Conservation (phyloP, 257 asterid species). For the Henckelia pumila region DNA sequence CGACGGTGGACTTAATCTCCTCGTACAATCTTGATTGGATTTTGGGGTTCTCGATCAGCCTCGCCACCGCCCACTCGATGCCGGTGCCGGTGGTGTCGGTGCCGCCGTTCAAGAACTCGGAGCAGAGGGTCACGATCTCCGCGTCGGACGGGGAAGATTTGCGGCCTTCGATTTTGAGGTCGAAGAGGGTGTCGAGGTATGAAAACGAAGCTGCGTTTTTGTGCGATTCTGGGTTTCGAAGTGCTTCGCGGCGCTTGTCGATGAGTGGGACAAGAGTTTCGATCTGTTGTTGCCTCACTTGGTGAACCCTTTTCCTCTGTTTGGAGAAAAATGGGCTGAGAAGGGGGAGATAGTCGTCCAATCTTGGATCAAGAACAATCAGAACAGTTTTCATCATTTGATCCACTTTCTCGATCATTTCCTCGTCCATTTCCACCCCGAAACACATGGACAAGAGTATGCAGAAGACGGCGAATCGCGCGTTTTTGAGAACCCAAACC, state of each 20-base stretch:
- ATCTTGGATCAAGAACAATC: slow-evolving; percentile 66
- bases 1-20: slow-evolving; percentile 54
- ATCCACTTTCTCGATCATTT: slow-evolving; percentile 58
- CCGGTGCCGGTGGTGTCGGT: slow-evolving; percentile 94
- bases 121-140: slow-evolving; percentile 71
- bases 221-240: slow-evolving; percentile 51
- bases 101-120: slow-evolving; percentile 87
- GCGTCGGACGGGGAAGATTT: slow-evolving; percentile 54
- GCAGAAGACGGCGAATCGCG: slow-evolving; percentile 68
- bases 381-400: slow-evolving; percentile 66
- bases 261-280: slow-evolving; percentile 64
- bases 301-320: slow-evolving; percentile 52
- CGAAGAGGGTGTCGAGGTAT: slow-evolving; percentile 74
- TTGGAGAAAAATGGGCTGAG: slow-evolving; percentile 70
- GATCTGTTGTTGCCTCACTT: slow-evolving; percentile 65
- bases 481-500: slow-evolving; percentile 72
- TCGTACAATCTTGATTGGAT: slow-evolving; percentile 58
- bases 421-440: slow-evolving; percentile 76
- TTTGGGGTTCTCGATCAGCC: slow-evolving; percentile 64
- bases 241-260: slow-evolving; percentile 53
- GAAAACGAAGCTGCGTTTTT: slow-evolving; percentile 60
- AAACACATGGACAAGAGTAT: slow-evolving; percentile 73
- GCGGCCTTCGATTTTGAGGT: slow-evolving; percentile 66
- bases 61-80: slow-evolving; percentile 80
- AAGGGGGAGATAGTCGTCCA: slow-evolving; percentile 78